These are phyloP conservation scores for Eimeria maxima DNA, from an alignment of 169 alveolate species.

Conservation along the genomic window DNA sequence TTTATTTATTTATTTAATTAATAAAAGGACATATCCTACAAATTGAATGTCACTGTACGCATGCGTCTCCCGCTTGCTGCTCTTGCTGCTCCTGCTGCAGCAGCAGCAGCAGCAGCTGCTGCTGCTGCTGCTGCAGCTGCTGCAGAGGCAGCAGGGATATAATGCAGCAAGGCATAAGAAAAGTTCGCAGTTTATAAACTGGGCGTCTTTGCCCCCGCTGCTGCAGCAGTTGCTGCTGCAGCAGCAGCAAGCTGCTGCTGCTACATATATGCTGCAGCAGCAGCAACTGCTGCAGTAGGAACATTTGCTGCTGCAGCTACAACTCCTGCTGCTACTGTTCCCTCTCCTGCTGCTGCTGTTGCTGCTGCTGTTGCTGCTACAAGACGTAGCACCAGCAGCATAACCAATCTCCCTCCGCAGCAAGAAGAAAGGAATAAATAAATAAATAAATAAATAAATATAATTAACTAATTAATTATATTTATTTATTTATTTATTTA, in stretches of 20 bases:
- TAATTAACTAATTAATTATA: no score
- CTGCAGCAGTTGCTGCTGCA: slow-evolving; percentile 72
- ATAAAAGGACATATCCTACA: no score
- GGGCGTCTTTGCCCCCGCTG: slow-evolving; percentile 83
- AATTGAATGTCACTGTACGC: no score
- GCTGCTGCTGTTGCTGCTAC: background rate
- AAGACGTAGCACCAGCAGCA: slow-evolving; percentile 1
- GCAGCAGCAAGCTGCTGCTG: slow-evolving; percentile 67
- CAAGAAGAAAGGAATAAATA: no score
- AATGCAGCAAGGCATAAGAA: slow-evolving; percentile 65
- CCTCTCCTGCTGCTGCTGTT: no score
- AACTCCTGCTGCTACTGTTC: background rate
- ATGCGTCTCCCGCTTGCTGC: no score
- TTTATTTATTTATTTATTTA: no score
- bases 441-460: no score
- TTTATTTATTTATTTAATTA: no score
- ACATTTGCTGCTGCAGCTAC: background rate
- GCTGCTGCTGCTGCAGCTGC: background rate
- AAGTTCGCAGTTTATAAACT: slow-evolving; percentile 62
- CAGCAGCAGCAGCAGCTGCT: background rate
- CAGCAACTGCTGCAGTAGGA: no score
- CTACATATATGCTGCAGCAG: background rate
- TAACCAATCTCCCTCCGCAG: background rate
- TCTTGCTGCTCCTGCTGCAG: no score
- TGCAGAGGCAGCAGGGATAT: no score